A percentile compares a stretch with the other conserved stretches of the same genome.
Evolutionary conservation across 768 basidiomycete genomes (phyloP).

Genomic region (Cystofilobasidium capitatum): DNA sequence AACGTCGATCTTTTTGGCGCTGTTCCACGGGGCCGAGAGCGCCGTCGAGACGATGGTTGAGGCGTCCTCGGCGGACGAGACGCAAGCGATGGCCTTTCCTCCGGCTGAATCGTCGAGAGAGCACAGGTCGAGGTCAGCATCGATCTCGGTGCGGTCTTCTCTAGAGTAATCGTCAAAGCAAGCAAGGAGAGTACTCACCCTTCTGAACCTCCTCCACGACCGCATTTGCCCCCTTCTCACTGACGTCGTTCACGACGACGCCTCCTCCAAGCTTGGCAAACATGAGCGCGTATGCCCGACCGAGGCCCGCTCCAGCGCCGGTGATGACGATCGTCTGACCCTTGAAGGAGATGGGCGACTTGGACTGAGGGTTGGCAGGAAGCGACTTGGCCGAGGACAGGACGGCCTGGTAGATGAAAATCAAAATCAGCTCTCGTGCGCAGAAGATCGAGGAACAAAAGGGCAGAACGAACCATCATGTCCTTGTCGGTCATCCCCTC

Average conservation of each 20-base stretch:
- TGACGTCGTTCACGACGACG: conserved; percentile 92
- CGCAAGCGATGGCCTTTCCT: conserved; percentile 71
- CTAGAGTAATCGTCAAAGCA: not conserved
- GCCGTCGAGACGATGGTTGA: conserved; percentile 80
- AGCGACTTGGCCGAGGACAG: conserved; percentile 57
- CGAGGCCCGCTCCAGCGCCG: conserved; percentile 88
- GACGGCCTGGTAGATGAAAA: conserved; percentile 40
- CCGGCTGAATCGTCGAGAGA: conserved; percentile 50
- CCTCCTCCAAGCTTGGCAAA: conserved; percentile 88
- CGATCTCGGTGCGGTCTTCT: not conserved
- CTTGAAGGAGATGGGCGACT: conserved; percentile 65
- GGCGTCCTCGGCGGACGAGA: conserved; percentile 85
- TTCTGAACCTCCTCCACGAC: conserved; percentile 81
- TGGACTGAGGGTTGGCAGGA: conserved; percentile 58
- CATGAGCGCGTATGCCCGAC: conserved; percentile 83
- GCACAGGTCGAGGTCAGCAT: not conserved
- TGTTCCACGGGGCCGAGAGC: conserved; percentile 66
- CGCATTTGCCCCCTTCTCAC: conserved; percentile 65
- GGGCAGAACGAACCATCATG: conserved; percentile 33
- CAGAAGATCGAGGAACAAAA: not conserved
- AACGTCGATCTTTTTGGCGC: conserved; percentile 53
- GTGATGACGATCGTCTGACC: conserved; percentile 89
- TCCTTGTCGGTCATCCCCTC: conserved; percentile 50
- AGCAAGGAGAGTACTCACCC: conserved; percentile 44
- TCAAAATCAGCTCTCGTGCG: conserved; percentile 34